Evolutionary conservation across 108 stramenopile species (phyloP).

Genomic region (Nannochloropsis gaditana): DNA sequence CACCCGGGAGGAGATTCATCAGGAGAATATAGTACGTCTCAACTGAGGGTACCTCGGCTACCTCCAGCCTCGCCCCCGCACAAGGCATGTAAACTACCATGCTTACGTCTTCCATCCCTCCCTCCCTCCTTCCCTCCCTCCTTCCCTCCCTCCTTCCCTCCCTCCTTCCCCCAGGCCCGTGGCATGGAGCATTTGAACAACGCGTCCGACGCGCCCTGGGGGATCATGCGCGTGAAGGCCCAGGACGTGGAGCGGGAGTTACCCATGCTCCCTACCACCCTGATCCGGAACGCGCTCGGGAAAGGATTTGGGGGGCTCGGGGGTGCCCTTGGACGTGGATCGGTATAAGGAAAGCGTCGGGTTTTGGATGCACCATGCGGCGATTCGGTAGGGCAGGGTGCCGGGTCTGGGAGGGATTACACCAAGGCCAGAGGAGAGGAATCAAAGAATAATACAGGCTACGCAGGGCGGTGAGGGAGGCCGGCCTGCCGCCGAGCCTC

Average conservation of each 20-base stretch:
- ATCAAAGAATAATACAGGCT: too few relatives aligned
- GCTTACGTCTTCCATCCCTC: background rate
- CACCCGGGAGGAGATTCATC: slow-evolving; percentile 58
- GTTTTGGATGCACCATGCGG: slow-evolving; percentile 46
- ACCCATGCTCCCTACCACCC: slow-evolving; percentile 95
- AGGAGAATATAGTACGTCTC: slow-evolving; percentile 42
- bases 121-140: background rate
- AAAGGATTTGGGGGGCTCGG: slow-evolving; percentile 65
- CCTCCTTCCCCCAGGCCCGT: background rate
- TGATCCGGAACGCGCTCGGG: slow-evolving; percentile 93
- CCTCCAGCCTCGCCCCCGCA: too few relatives aligned
- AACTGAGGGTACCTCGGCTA: too few relatives aligned
- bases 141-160: background rate
- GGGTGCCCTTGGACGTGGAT: slow-evolving; percentile 30
- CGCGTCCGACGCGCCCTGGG: slow-evolving; percentile 70
- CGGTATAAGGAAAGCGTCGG: slow-evolving; percentile 40
- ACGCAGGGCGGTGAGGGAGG: too few relatives aligned
- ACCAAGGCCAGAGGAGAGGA: too few relatives aligned
- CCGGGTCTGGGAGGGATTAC: background rate
- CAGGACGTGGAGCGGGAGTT: slow-evolving; percentile 84
- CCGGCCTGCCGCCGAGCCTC: too few relatives aligned
- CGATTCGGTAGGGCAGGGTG: slow-evolving; percentile 24
- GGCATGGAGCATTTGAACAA: slow-evolving; percentile 21
- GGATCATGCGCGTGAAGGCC: slow-evolving; percentile 92
- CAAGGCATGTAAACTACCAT: too few relatives aligned